Conservation (phyloP, 2,329 filamentous ascomycete genomes). For the Penicillium sp. region DNA sequence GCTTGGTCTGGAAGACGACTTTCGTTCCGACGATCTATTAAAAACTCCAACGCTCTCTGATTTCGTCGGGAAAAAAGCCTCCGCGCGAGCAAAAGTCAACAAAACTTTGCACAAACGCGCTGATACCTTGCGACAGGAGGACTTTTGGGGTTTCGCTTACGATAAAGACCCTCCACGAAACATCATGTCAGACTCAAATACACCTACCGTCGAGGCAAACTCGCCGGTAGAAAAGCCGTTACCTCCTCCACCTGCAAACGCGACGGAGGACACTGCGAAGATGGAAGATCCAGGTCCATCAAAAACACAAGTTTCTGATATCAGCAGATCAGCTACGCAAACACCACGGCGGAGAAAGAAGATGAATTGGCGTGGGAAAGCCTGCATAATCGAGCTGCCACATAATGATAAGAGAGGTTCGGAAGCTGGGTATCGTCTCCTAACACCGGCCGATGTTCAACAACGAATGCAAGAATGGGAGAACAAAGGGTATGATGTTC, state of each 20-base stretch:
- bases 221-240: conserved; percentile 35
- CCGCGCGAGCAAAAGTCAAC: conserved; percentile 24
- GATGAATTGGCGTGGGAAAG: conserved; percentile 66
- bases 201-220: conserved; percentile 15
- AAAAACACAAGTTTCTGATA: conserved; percentile 13
- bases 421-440: conserved; percentile 28
- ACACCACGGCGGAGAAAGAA: conserved; percentile 53
- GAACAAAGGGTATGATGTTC: conserved; percentile 37
- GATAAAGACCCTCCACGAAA: conserved; percentile 31
- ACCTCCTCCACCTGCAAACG: conserved; percentile 28
- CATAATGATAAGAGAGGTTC: conserved; percentile 58
- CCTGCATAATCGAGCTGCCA: conserved; percentile 62
- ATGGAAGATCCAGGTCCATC: conserved; percentile 6
- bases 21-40: conserved; percentile 31
- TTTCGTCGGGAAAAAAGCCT: conserved; percentile 25
- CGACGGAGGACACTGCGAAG: conserved; percentile 4
- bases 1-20: conserved; percentile 36
- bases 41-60: conserved; percentile 35
- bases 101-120: conserved; percentile 32
- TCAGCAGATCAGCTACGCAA: conserved; percentile 20
- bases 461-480: conserved; percentile 35
- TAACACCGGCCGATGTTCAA: conserved; percentile 35
- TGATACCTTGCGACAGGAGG: conserved; percentile 38
- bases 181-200: conserved; percentile 28
- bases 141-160: conserved; percentile 41